These are phyloP conservation scores for Phytophthora sansomeana DNA, from an alignment of 352 stramenopile genomes.

Conservation along the genomic window DNA sequence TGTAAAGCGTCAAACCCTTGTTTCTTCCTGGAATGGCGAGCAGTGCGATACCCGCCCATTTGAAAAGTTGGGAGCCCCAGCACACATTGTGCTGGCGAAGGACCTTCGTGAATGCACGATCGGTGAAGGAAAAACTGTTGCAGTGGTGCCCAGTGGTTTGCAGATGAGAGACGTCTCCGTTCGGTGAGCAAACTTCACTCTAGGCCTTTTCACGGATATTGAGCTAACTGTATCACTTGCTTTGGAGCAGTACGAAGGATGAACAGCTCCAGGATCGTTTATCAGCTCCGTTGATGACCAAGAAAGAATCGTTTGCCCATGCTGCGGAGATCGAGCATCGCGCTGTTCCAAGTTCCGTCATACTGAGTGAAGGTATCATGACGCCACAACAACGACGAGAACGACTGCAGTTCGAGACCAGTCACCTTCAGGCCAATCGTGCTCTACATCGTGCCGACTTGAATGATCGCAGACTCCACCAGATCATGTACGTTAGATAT, in stretches of 20 bases:
- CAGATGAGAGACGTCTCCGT: conserved; percentile 41
- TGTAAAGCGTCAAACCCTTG: conserved; percentile 47
- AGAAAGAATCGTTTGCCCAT: conserved; percentile 57
- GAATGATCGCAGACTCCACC: conserved; percentile 70
- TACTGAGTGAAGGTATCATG: conserved; percentile 81
- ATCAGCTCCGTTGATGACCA: conserved; percentile 52
- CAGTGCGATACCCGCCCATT: conserved; percentile 62
- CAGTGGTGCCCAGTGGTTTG: conserved; percentile 28
- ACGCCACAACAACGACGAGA: conserved; percentile 74
- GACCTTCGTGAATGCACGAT: conserved; percentile 44
- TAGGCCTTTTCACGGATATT: conserved; percentile 5
- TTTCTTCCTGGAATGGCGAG: conserved; percentile 69
- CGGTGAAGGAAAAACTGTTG: conserved; percentile 22
- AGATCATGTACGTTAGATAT: conserved; percentile 74
- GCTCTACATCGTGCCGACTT: conserved; percentile 63
- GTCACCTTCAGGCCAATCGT: conserved; percentile 59
- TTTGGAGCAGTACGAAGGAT: conserved; percentile 13
- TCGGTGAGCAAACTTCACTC: conserved; percentile 26
- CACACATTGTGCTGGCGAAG: conserved; percentile 45
- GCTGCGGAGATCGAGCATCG: conserved; percentile 57
- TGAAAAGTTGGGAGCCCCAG: conserved; percentile 43
- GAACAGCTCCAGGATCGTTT: conserved; percentile 30
- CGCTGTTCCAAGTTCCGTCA: conserved; percentile 51
- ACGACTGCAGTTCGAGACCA: conserved; percentile 67
- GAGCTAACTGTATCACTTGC: not conserved